phyloP scores from a whole-genome alignment of 306 rosid species.

The Neltuma alba region DNA sequence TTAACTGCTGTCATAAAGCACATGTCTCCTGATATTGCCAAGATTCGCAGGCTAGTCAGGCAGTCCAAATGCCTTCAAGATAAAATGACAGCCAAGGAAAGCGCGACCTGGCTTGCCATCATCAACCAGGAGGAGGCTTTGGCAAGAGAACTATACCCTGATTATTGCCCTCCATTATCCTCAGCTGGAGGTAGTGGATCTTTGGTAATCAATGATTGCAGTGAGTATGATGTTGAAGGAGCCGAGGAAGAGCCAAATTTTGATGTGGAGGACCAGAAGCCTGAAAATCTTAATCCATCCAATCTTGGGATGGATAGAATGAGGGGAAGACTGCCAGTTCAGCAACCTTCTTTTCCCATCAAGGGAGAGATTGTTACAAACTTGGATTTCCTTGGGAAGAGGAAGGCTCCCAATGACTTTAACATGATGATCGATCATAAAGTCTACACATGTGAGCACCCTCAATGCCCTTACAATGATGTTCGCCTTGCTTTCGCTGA shows the following conservation, averaged over 20 bases:
- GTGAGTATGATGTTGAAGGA: slow-evolving; percentile 77
- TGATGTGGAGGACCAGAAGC: slow-evolving; percentile 64
- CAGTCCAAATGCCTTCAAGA: slow-evolving; percentile 84
- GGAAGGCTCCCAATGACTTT: slow-evolving; percentile 52
- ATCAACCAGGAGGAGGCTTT: slow-evolving; percentile 75
- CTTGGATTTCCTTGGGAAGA: slow-evolving; percentile 60
- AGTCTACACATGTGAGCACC: slow-evolving; percentile 53
- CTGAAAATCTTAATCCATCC: slow-evolving; percentile 46
- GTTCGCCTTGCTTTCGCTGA: slow-evolving; percentile 52
- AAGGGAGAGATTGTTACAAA: slow-evolving; percentile 54
- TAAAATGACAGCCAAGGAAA: slow-evolving; percentile 88
- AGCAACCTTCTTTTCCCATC: slow-evolving; percentile 48
- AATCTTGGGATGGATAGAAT: slow-evolving; percentile 55
- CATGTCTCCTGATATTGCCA: slow-evolving; percentile 78
- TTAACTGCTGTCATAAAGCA: slow-evolving; percentile 82
- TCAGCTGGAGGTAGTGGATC: slow-evolving; percentile 64
- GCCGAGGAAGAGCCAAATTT: slow-evolving; percentile 57
- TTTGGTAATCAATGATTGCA: slow-evolving; percentile 53
- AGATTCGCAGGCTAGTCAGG: slow-evolving; percentile 80
- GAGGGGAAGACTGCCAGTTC: slow-evolving; percentile 39
- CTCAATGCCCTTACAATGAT: slow-evolving; percentile 59
- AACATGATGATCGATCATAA: slow-evolving; percentile 51
- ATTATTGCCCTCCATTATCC: slow-evolving; percentile 48
- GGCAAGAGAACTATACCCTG: slow-evolving; percentile 69
- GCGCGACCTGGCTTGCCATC: slow-evolving; percentile 83